A percentile compares a stretch with the other conserved stretches of the same genome.
Evolutionary conservation across 331 rosid genomes (phyloP).

Genomic region (Cydonia oblonga): DNA sequence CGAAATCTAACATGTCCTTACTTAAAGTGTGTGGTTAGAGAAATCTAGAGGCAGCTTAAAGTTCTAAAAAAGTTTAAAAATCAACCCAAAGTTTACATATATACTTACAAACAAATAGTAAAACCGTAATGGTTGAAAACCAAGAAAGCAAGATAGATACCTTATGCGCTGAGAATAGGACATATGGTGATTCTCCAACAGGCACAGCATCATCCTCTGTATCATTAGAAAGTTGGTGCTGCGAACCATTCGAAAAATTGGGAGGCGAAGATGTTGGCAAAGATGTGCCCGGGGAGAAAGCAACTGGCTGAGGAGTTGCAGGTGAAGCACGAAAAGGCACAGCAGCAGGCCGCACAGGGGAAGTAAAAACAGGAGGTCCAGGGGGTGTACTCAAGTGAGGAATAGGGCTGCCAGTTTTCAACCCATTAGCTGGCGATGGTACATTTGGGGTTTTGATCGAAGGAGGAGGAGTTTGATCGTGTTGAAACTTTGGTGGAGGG

Average conservation of each 20-base stretch:
- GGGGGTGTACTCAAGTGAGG: slow-evolving; percentile 94
- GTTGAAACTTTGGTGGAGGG: slow-evolving; percentile 51
- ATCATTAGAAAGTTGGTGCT: slow-evolving; percentile 40
- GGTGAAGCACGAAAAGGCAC: slow-evolving; percentile 88
- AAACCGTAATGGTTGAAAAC: background rate
- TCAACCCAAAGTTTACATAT: background rate
- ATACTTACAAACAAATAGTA: background rate
- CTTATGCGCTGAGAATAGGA: slow-evolving; percentile 87
- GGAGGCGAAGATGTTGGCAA: slow-evolving; percentile 63
- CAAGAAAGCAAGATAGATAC: slow-evolving; percentile 27
- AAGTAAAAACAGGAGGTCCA: slow-evolving; percentile 86
- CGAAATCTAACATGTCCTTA: background rate
- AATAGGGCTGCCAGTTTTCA: slow-evolving; percentile 52
- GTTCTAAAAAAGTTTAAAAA: background rate
- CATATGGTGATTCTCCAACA: slow-evolving; percentile 54
- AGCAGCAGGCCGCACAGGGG: slow-evolving; percentile 92
- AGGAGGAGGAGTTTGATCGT: slow-evolving; percentile 52
- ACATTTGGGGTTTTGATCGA: slow-evolving; percentile 29
- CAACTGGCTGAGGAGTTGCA: slow-evolving; percentile 79
- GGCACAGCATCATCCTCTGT: slow-evolving; percentile 35
- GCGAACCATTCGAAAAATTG: slow-evolving; percentile 44
- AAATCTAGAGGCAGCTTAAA: background rate
- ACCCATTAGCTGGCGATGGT: slow-evolving; percentile 58
- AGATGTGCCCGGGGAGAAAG: slow-evolving; percentile 52
- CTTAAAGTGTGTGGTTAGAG: background rate